Evolutionary conservation across 352 stramenopile genomes (phyloP), one percentile per base, ranked within the genome.

Genomic region (Saprolegnia diclina): DNA sequence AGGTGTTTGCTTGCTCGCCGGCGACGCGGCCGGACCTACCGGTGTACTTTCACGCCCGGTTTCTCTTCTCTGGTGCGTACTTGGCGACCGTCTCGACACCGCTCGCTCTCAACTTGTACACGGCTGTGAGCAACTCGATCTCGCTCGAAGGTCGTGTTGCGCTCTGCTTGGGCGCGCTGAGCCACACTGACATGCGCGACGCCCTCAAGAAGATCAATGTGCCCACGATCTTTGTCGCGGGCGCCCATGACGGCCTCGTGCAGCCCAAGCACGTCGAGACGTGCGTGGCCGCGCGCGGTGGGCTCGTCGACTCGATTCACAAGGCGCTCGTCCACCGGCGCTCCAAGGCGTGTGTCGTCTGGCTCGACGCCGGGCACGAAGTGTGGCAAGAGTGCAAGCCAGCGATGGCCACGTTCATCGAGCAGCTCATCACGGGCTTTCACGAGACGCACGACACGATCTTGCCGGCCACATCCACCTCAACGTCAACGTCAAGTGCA

Each of bases 101-200:
- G n/a, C 75, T 98, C 56, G 95, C 94, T 1, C 81, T 99, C 26
- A 98, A 98, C 77, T 74, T 98, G 37, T 98, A 98, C 76, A 98
- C 94, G 21, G 94, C 94, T 0, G 90, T 98, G 62, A 85, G 95
- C 56, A 98, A 98, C 72, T 89, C 91, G 44, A 98, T 98, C 65
- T 92, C 88, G 29, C 76, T 98, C 0, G 79, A 91, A 64, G 95
- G 94, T 3, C 81, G 94, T 40, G 83, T 96, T 26, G 82, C 89
- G 45, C 78, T 98, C 13, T 98, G 91, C 59, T 77, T 91, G 55
- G 93, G 94, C 4, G 87, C 90, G 9, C 79, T 98, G 14, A 74
- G 83, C 6, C 83, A 97, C 67, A 74, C 82, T 2, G 94, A 98
- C 71, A 74, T 91, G 0, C 77, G 88, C 54, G 50, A 73, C 9